Percentiles rank a stretch among this genome's conserved stretches.
phyloP scores from a whole-genome alignment of 179 eudicot species.

The Spergularia azorica region DNA sequence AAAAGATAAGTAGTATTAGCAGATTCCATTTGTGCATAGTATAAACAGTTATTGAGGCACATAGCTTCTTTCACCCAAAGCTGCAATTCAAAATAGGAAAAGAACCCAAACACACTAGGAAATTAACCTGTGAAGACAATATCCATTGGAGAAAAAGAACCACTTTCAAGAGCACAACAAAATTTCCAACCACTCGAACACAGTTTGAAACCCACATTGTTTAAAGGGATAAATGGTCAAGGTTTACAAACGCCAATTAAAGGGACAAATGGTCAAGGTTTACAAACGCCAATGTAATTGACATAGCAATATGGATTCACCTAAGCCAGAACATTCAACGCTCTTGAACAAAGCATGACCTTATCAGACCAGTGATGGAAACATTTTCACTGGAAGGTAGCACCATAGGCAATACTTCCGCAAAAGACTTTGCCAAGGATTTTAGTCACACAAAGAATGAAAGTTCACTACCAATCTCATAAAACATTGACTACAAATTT shows the following conservation, averaged over 20 bases:
- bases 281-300: background rate
- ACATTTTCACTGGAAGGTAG: background rate
- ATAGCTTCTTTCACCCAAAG: constrained; percentile 3
- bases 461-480: background rate
- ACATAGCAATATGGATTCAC: background rate
- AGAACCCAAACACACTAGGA: background rate
- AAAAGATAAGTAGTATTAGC: background rate
- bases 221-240: background rate
- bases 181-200: background rate
- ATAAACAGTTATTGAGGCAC: background rate
- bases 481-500: constrained; percentile 13
- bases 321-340: background rate
- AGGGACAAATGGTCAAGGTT: background rate
- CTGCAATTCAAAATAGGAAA: background rate
- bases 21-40: background rate
- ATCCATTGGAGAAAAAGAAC: background rate
- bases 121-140: background rate
- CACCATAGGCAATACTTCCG: background rate
- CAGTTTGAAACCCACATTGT: background rate
- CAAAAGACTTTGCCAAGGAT: background rate
- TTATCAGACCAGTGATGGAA: background rate
- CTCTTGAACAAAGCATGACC: background rate
- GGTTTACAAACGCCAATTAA: background rate
- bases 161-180: background rate
- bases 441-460: background rate